Base-by-base conservation (phyloP, 2,329 filamentous ascomycete species). In the Fusarium praegraminearum region DNA sequence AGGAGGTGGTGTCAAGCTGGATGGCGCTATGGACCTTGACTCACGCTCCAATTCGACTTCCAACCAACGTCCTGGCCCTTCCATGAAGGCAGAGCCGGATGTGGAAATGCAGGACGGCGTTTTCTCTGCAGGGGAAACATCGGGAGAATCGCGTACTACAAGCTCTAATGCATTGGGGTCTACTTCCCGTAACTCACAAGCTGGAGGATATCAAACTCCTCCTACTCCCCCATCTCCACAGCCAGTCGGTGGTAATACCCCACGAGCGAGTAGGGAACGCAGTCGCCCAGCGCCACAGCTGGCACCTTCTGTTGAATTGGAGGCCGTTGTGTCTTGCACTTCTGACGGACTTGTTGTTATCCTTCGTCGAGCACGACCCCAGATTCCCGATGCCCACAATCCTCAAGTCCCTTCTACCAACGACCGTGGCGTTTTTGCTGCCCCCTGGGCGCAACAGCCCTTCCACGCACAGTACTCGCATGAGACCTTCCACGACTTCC, bases 291-390 rank as follows among this genome's bases (percentile, higher is more conserved):
- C 55, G 30, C 55, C 47, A 35, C 63, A 65, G 72, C 73, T 75
- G 1, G 76, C 81, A 9, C 79, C 79, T 4, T 83, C 85, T 2
- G 84, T 93, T 53, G 93, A 97, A 79, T 82, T 97, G 6, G 93
- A 97, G 80, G 93, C 93, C 3, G 93, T 97, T n/a, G 90, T 97
- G 7, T 97, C 93, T 1, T 97, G 93, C 79, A 93, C 93, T 3
- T 97, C 93, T 0, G 93, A 97, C 77, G 93, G 93, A 1, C 83
- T 97, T 1, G 93, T 97, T 4, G 93, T 97, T 10, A 90, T 95
- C 51, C 82, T 97, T 16, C 88, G 93, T 58, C 88, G 87, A 68
- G 93, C 93, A 26, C 87, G 91, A 28, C 90, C 92, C 6, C 84
- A 89, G 10, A 88, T 94, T 47, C 91, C 91, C 5, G 82, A 83